Percentiles rank a stretch among this genome's conserved stretches.
These are phyloP conservation scores for Platismatia glauca DNA, from an alignment of 495 filamentous ascomycete genomes.

Conservation along the genomic window DNA sequence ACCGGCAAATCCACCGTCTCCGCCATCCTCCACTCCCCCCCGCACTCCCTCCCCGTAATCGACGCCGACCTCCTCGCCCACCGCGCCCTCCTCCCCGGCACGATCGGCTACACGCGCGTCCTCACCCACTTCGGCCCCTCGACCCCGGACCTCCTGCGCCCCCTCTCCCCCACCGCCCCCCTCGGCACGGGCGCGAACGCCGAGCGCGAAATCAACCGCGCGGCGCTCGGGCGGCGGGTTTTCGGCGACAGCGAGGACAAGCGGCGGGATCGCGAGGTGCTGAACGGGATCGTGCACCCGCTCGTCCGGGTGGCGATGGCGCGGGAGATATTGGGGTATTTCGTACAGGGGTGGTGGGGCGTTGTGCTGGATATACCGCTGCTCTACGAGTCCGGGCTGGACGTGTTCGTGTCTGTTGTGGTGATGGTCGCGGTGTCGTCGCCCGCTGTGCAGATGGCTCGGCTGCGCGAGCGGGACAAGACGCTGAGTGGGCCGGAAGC, in stretches of 20 bases:
- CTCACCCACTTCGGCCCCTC: conserved; percentile 65
- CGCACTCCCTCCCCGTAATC: conserved; percentile 83
- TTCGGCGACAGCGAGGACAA: conserved; percentile 65
- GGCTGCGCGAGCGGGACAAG: conserved; percentile 62
- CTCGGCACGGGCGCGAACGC: conserved; percentile 29
- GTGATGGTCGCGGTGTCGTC: conserved; percentile 75
- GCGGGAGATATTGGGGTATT: conserved; percentile 52
- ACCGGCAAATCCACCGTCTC: conserved; percentile 98
- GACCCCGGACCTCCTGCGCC: conserved; percentile 69
- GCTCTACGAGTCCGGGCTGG: conserved; percentile 78
- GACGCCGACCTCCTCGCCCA: conserved; percentile 90
- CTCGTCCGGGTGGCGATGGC: conserved; percentile 72
- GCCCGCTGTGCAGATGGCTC: conserved; percentile 65
- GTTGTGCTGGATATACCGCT: conserved; percentile 90
- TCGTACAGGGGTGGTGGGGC: conserved; percentile 66
- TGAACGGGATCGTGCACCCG: conserved; percentile 91
- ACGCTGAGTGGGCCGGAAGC: conserved; percentile 71
- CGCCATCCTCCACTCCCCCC: conserved; percentile 61
- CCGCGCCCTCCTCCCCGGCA: conserved; percentile 85
- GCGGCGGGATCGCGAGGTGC: conserved; percentile 54
- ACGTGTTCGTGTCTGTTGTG: conserved; percentile 69
- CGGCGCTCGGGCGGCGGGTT: conserved; percentile 72
- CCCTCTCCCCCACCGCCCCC: conserved; percentile 73
- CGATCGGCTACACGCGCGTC: conserved; percentile 68
- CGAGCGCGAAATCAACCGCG: conserved; percentile 59